Base-by-base conservation (phyloP, 2,329 filamentous ascomycete genomes). In the Fusarium ambrosium region DNA sequence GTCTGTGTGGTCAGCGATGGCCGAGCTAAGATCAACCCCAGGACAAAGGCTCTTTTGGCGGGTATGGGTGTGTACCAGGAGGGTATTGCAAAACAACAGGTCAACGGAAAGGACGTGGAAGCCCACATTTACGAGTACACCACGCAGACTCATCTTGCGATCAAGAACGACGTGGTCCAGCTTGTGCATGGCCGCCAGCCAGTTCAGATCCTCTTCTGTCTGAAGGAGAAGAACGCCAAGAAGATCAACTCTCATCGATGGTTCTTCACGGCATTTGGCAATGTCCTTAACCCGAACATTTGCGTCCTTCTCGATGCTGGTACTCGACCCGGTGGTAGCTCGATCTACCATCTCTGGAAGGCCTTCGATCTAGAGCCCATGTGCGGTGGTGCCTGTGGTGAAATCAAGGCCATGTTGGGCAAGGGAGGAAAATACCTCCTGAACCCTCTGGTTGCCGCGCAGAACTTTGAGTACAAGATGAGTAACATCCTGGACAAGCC, bases 401-500 rank as follows among this genome's bases (percentile, higher is more conserved):
- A 99, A 84, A 99, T 99, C 87, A 98, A 99, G 85, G 96, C 96
- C 75, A 98, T 98, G 95, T 88, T 98, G 85, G 93, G 92, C 29
- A 91, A 91, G 4, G 91, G 89, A 68, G 95, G 96, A 74, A 96
- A 94, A 84, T 95, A 97, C 79, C 89, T 99, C 39, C 82, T 98
- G 76, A 99, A 98, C 80, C 97, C 97, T 0, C 89, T 99, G 6
- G 94, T 99, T 24, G 97, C 97, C 3, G 95, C 95, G 1, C 97
- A 99, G 80, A 99, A 99, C 81, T 99, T 99, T 79, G 97, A 99
- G 86, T 99, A 99, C 89, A 99, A 99, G 89, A 98, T 99, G 93
- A 98, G 95, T 83, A 99, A 99, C 81, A 99, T 99, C 81, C 89
- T 99, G 53, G 97, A 99, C 83, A 99, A 99, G 86, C 97, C 97